These are phyloP conservation scores for Neoarthrinium moseri DNA, from an alignment of 2,329 filamentous ascomycete species.

Conservation along the genomic window DNA sequence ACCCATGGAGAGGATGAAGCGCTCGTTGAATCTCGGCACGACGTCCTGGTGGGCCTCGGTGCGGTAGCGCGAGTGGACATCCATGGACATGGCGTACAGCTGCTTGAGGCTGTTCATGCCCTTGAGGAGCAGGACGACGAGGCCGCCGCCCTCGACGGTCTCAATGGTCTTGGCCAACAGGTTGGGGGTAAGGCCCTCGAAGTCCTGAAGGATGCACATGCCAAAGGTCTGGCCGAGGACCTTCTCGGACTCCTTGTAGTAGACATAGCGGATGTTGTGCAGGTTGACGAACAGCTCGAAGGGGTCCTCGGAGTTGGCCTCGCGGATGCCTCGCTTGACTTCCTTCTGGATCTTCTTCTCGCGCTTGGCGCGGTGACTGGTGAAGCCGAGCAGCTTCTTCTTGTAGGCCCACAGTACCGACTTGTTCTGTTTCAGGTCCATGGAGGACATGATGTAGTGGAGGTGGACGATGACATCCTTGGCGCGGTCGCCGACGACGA, in stretches of 20 bases:
- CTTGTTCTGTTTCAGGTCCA: conserved; percentile 92
- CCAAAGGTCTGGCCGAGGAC: conserved; percentile 97
- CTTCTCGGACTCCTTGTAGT: conserved; percentile 99
- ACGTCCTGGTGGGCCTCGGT: conserved; percentile 97
- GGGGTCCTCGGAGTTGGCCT: conserved; percentile 88
- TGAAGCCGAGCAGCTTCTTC: conserved; percentile 93
- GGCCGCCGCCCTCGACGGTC: conserved; percentile 92
- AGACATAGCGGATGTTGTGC: conserved; percentile 97
- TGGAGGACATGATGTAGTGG: conserved; percentile 71
- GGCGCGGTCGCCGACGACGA: conserved; percentile 88
- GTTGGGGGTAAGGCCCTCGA: conserved; percentile 97
- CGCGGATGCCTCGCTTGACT: conserved; percentile 89
- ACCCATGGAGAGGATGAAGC: conserved; percentile 93
- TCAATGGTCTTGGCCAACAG: conserved; percentile 91
- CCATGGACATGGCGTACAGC: conserved; percentile 95
- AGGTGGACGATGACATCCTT: conserved; percentile 97
- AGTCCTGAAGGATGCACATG: conserved; percentile 98
- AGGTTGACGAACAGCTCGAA: conserved; percentile 97
- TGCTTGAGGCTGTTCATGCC: conserved; percentile 97
- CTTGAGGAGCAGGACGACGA: conserved; percentile 89
- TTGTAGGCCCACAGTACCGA: conserved; percentile 98
- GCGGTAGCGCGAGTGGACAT: conserved; percentile 92
- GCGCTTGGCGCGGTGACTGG: conserved; percentile 94
- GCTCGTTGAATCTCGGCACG: conserved; percentile 93
- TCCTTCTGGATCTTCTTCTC: conserved; percentile 99